Evolutionary conservation across 441 rosid genomes (phyloP).

Genomic region (Flueggea neowawraea): DNA sequence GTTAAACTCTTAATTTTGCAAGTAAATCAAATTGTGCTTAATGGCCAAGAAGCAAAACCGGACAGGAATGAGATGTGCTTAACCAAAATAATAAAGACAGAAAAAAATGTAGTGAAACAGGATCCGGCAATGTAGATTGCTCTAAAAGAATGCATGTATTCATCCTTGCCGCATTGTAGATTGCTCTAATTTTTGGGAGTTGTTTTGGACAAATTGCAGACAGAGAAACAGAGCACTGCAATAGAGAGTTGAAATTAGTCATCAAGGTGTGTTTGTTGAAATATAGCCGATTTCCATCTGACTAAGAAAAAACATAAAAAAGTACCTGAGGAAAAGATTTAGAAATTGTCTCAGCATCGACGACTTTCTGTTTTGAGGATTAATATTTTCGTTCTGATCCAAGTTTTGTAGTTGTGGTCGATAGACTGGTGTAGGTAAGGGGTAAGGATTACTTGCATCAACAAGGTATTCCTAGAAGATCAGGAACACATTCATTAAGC

Average conservation of each 20-base stretch:
- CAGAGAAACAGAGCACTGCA: conserved; percentile 83
- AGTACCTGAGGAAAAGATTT: conserved; percentile 71
- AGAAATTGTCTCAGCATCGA: conserved; percentile 90
- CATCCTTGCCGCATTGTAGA: conserved; percentile 82
- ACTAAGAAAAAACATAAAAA: conserved; percentile 12
- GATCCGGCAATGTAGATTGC: no score
- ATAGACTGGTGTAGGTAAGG: conserved; percentile 94
- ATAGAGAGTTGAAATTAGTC: conserved; percentile 26
- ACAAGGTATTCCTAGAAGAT: no score
- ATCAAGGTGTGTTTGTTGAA: conserved; percentile 9
- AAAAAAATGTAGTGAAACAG: conserved; percentile 2
- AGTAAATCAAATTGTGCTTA: not conserved
- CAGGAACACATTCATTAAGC: no score
- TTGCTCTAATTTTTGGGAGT: conserved; percentile 80
- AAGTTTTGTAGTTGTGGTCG: conserved; percentile 63
- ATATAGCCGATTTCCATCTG: conserved; percentile 6
- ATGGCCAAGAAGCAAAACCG: not conserved
- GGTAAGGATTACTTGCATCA: conserved; percentile 92
- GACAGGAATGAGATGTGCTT: not conserved
- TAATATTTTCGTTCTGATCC: conserved; percentile 63
- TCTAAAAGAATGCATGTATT: no score
- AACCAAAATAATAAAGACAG: not conserved
- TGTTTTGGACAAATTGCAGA: conserved; percentile 92
- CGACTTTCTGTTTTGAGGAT: conserved; percentile 61
- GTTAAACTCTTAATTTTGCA: not conserved